Evolutionary conservation across 768 basidiomycete species (phyloP).

Genomic region (Cystobasidiopsis lactophilus): DNA sequence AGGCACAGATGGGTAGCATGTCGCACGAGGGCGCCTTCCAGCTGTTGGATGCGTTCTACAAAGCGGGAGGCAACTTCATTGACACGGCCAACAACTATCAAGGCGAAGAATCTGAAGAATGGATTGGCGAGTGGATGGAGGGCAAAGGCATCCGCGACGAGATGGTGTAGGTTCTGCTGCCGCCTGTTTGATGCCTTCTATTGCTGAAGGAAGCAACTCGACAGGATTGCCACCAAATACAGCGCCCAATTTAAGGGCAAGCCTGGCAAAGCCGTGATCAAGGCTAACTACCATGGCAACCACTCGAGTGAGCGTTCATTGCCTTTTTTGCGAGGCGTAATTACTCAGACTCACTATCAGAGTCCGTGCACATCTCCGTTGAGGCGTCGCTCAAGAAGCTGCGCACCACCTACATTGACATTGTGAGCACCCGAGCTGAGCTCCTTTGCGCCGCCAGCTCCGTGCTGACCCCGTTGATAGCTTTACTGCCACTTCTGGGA

Average conservation of each 20-base stretch:
- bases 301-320: conserved; percentile 14
- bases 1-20: conserved; percentile 18
- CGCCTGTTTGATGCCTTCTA: too few species aligned
- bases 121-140: conserved; percentile 35
- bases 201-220: too few species aligned
- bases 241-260: conserved; percentile 1
- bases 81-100: conserved; percentile 32
- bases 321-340: too few species aligned
- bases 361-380: conserved; percentile 29
- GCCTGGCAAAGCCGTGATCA: conserved; percentile 3
- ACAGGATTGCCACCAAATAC: conserved; percentile 30
- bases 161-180: conserved; percentile 29
- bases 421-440: too few species aligned
- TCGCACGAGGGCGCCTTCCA: conserved; percentile 29
- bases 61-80: conserved; percentile 33
- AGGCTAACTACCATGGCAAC: conserved; percentile 32
- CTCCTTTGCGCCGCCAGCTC: background rate
- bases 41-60: conserved; percentile 31
- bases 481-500: too few species aligned
- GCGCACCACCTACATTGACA: conserved; percentile 36
- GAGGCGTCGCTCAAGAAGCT: conserved; percentile 34
- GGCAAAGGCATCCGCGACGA: conserved; percentile 29
- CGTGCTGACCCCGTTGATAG: too few species aligned
- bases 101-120: conserved; percentile 35
- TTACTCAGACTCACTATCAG: too few species aligned